These are phyloP conservation scores for Thecaphora thlaspeos DNA, from an alignment of 1,284 basidiomycete species.

Conservation along the genomic window DNA sequence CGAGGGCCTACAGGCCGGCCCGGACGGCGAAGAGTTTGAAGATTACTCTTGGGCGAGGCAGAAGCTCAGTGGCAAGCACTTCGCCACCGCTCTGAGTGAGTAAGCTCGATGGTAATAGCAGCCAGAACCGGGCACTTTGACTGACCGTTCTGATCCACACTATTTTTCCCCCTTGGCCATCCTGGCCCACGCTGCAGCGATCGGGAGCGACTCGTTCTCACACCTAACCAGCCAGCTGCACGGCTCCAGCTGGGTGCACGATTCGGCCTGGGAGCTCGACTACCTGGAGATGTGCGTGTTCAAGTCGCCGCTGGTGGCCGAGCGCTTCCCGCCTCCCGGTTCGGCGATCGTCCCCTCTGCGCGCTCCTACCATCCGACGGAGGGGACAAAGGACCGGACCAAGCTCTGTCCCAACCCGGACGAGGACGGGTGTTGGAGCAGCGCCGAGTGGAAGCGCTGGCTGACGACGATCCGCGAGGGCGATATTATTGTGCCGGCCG, in stretches of 20 bases:
- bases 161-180: not conserved
- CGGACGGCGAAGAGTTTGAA: slow-evolving; percentile 39
- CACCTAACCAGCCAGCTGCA: slow-evolving; percentile 40
- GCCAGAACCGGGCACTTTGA: too few relatives aligned
- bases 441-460: slow-evolving; percentile 43
- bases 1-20: slow-evolving; percentile 37
- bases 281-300: slow-evolving; percentile 54
- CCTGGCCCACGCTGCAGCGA: slow-evolving; percentile 3
- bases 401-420: slow-evolving; percentile 45
- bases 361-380: slow-evolving; percentile 24
- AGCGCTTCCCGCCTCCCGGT: slow-evolving; percentile 50
- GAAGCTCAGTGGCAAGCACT: slow-evolving; percentile 32
- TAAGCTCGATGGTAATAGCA: too few relatives aligned
- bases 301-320: slow-evolving; percentile 35
- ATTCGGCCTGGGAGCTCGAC: slow-evolving; percentile 54
- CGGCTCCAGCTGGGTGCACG: slow-evolving; percentile 29
- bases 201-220: slow-evolving; percentile 29
- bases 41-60: slow-evolving; percentile 52
- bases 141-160: too few relatives aligned
- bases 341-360: slow-evolving; percentile 24
- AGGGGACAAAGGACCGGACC: slow-evolving; percentile 22
- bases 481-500: slow-evolving; percentile 44
- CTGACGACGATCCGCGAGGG: slow-evolving; percentile 37
- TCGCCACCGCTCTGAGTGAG: slow-evolving; percentile 39
- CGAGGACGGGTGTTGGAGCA: slow-evolving; percentile 35